Percentiles rank a stretch among this genome's conserved stretches.
Conservation (phyloP, 2,329 filamentous ascomycete species). For the Aureobasidium sp. region DNA sequence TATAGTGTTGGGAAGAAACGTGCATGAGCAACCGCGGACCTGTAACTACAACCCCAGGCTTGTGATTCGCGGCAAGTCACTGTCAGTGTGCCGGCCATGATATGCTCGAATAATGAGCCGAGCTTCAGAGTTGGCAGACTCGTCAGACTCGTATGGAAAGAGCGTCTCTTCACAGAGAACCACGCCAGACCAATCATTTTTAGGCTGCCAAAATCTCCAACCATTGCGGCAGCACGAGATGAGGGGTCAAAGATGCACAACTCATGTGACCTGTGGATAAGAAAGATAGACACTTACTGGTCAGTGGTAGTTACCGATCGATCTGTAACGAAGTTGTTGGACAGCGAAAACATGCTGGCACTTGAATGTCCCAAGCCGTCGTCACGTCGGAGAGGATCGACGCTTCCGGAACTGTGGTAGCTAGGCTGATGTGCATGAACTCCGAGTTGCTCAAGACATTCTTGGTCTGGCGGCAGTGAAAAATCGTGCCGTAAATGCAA, state of each 20-base stretch:
- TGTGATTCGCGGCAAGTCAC: constrained; percentile 3
- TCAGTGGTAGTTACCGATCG: constrained; percentile 33
- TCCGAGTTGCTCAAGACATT: constrained; percentile 37
- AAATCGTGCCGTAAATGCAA: constrained; percentile 8
- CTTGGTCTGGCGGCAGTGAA: constrained; percentile 25
- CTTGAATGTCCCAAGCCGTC: constrained; percentile 38
- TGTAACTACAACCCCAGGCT: constrained; percentile 6
- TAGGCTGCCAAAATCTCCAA: neutral
- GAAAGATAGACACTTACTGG: constrained; percentile 15
- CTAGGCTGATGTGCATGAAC: constrained; percentile 37
- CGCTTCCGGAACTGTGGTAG: constrained; percentile 32
- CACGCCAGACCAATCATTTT: constrained; percentile 6
- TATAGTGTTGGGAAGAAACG: constrained; percentile 6
- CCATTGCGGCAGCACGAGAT: constrained; percentile 2
- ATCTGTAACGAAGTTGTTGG: constrained; percentile 6
- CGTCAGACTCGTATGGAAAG: neutral
- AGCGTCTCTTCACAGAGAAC: constrained; percentile 20
- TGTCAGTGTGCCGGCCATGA: constrained; percentile 8
- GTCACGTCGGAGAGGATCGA: constrained; percentile 44
- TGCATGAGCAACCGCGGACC: constrained; percentile 5
- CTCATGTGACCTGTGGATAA: constrained; percentile 1
- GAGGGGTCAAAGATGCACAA: constrained; percentile 6
- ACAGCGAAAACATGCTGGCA: constrained; percentile 35
- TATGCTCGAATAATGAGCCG: neutral
- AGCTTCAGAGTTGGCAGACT: neutral